These are phyloP conservation scores for Botrytis byssoidea DNA, from an alignment of 2,329 filamentous ascomycete species.

Conservation along the genomic window DNA sequence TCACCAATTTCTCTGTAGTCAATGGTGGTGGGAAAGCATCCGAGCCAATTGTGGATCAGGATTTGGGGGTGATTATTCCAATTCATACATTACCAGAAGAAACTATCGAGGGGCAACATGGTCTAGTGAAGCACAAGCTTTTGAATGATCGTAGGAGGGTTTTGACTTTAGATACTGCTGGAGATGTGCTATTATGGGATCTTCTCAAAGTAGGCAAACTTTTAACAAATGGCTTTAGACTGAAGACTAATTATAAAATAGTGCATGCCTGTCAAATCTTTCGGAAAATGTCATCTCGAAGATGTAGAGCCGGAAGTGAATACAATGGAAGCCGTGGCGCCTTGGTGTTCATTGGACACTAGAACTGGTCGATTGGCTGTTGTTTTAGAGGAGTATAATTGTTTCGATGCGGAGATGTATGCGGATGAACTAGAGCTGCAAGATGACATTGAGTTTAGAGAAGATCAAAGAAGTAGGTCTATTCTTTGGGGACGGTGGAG, in stretches of 20 bases:
- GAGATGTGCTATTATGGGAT: constrained; percentile 95
- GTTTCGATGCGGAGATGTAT: constrained; percentile 96
- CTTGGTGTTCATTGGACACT: constrained; percentile 95
- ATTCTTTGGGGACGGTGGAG: constrained; percentile 14
- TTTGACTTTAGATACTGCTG: constrained; percentile 88
- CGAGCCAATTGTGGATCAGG: constrained; percentile 53
- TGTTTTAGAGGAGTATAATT: constrained; percentile 88
- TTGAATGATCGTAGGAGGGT: constrained; percentile 88
- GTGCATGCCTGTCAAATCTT: constrained; percentile 87
- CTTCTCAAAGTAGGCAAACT: constrained; percentile 65
- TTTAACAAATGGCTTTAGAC: constrained; percentile 27
- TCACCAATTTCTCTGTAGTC: constrained; percentile 49
- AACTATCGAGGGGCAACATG: constrained; percentile 92
- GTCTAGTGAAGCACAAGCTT: constrained; percentile 87
- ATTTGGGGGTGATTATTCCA: constrained; percentile 54
- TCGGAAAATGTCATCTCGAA: constrained; percentile 89
- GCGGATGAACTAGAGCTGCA: constrained; percentile 80
- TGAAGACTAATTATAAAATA: constrained; percentile 41
- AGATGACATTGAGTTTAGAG: constrained; percentile 75
- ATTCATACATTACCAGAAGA: constrained; percentile 69
- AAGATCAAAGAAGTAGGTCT: constrained; percentile 84
- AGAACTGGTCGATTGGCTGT: constrained; percentile 90
- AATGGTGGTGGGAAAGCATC: constrained; percentile 55
- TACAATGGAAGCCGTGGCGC: constrained; percentile 82
- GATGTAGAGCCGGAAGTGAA: constrained; percentile 87